Conservation (phyloP, 2,329 filamentous ascomycete species). For the Beauveria sp. region DNA sequence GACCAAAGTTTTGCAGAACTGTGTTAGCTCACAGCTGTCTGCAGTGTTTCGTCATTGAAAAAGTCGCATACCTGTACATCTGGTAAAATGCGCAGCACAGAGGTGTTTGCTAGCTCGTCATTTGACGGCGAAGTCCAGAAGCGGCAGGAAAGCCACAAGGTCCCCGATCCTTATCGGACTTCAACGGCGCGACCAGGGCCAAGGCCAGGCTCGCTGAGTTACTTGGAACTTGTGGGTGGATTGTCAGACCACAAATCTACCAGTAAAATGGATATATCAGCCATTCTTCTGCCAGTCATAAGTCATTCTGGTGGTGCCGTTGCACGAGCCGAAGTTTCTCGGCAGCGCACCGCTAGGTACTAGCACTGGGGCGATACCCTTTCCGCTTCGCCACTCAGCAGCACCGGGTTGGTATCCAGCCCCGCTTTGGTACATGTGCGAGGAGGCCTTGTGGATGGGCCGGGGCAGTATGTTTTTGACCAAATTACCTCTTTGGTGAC, state of each 20-base stretch:
- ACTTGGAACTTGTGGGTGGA: not conserved
- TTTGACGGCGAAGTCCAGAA: not conserved
- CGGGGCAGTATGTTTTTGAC: not conserved
- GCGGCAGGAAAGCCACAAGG: not conserved
- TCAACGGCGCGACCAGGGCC: constrained; percentile 6
- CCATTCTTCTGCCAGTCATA: constrained; percentile 3
- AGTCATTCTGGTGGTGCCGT: not conserved
- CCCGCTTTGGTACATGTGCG: not conserved
- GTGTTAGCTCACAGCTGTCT: not conserved
- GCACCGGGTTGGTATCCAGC: not conserved
- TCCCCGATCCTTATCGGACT: constrained; percentile 9
- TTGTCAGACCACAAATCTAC: constrained; percentile 2
- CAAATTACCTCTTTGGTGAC: not conserved
- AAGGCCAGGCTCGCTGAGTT: not conserved
- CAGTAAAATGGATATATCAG: not conserved
- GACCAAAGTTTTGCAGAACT: not conserved
- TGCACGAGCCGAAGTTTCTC: constrained; percentile 10
- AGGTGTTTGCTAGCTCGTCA: not conserved
- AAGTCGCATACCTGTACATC: not conserved
- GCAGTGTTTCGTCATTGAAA: not conserved
- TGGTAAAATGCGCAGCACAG: not conserved
- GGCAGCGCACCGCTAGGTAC: not conserved
- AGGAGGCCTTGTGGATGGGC: not conserved
- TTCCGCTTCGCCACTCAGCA: not conserved
- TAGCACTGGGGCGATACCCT: not conserved